Conservation (phyloP, 495 filamentous ascomycete species). For the Symbiotaphrina buchneri region DNA sequence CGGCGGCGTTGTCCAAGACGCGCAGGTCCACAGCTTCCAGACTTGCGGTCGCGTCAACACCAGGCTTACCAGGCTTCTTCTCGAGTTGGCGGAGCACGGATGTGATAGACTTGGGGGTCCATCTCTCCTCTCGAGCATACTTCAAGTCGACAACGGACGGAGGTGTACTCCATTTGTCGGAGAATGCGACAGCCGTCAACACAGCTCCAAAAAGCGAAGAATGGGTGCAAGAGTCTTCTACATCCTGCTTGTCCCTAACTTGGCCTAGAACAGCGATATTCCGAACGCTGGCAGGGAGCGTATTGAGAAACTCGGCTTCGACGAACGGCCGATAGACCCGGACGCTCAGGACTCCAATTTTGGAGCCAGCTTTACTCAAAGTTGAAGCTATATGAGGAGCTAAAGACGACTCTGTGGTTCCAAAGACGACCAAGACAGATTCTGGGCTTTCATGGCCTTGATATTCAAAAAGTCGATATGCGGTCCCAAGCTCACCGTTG, state of each 20-base stretch:
- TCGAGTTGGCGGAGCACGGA: conserved; percentile 38
- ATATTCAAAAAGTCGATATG: conserved; percentile 87
- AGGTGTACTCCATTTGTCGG: conserved; percentile 31
- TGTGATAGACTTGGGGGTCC: conserved; percentile 59
- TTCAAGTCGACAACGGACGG: conserved; percentile 61
- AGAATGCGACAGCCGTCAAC: conserved; percentile 61
- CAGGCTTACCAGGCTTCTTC: conserved; percentile 19
- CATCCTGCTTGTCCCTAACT: conserved; percentile 28
- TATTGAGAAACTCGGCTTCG: conserved; percentile 74
- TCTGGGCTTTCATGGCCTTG: conserved; percentile 59
- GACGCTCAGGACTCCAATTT: conserved; percentile 73
- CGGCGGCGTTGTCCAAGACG: conserved; percentile 21
- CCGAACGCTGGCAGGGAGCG: conserved; percentile 50
- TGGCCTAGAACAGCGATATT: conserved; percentile 48
- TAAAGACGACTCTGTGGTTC: conserved; percentile 71
- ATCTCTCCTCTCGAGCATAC: conserved; percentile 58
- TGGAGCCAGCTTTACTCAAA: conserved; percentile 43
- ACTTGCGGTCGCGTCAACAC: conserved; percentile 14
- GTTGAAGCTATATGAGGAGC: conserved; percentile 59
- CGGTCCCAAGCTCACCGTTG: conserved; percentile 83
- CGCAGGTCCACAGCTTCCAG: conserved; percentile 17
- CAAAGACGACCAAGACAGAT: conserved; percentile 73
- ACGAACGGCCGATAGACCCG: conserved; percentile 86
- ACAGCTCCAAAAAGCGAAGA: conserved; percentile 82
- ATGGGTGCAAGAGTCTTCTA: conserved; percentile 43